These are phyloP conservation scores for Lepidium didymum DNA, from an alignment of 345 rosid genomes.

Conservation along the genomic window DNA sequence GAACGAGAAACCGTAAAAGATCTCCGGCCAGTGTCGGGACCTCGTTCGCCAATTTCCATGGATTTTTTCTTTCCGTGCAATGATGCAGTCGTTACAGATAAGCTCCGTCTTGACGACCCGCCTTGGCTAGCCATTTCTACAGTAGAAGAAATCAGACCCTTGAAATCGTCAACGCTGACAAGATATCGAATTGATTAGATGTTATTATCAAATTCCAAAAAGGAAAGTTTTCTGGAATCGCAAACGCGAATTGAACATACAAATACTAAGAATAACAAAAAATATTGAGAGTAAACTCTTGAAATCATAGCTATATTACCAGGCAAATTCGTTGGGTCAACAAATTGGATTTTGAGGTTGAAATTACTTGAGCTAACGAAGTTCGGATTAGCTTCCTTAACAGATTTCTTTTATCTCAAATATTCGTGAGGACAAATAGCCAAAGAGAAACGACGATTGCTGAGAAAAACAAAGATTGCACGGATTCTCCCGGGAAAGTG, in stretches of 20 bases:
- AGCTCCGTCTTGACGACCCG: slow-evolving; percentile 63
- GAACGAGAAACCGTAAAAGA: slow-evolving; percentile 56
- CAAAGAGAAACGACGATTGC: slow-evolving; percentile 10
- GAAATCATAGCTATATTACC: slow-evolving; percentile 16
- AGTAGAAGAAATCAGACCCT: slow-evolving; percentile 3
- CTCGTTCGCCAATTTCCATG: slow-evolving; percentile 40
- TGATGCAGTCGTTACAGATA: slow-evolving; percentile 41
- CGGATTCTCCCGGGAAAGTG: slow-evolving; percentile 32
- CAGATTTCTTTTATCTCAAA: background rate
- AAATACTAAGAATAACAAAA: background rate
- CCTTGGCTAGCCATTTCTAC: slow-evolving; percentile 65
- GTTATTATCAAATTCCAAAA: background rate
- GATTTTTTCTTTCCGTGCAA: slow-evolving; percentile 47
- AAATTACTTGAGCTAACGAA: background rate
- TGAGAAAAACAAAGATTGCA: background rate
- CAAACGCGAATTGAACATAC: background rate
- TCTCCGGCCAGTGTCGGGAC: slow-evolving; percentile 48
- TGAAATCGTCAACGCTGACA: slow-evolving; percentile 10
- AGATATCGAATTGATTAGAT: background rate
- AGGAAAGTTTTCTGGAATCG: background rate
- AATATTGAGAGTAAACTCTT: background rate
- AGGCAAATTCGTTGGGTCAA: slow-evolving; percentile 5
- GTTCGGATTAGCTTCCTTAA: slow-evolving; percentile 3
- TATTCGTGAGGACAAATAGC: slow-evolving; percentile 9
- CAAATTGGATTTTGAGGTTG: background rate